Evolutionary conservation across 176 grass and related monocot genomes (phyloP).

Genomic region (Rhynchospora pubera): DNA sequence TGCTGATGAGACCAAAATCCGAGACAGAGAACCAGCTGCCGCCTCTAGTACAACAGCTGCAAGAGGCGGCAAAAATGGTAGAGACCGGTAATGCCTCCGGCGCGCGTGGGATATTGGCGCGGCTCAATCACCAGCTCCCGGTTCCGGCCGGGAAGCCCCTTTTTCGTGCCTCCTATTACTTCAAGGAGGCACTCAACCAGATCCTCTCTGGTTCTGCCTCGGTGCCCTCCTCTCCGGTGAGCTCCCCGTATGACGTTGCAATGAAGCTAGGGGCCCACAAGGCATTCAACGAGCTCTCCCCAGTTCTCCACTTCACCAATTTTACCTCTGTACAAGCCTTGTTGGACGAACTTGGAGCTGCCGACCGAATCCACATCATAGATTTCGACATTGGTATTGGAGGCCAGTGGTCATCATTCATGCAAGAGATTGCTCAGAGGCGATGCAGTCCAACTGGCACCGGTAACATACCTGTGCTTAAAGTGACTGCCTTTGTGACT

Average conservation of each 20-base stretch:
- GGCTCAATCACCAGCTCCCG: constrained; percentile 99
- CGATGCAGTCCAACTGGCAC: constrained; percentile 12
- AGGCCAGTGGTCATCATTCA: constrained; percentile 84
- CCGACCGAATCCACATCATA: constrained; percentile 63
- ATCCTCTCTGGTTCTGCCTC: constrained; percentile 35
- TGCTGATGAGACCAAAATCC: constrained; percentile 25
- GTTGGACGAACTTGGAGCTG: constrained; percentile 52
- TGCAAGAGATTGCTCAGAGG: constrained; percentile 72
- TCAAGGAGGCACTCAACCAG: constrained; percentile 82
- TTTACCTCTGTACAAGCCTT: constrained; percentile 74
- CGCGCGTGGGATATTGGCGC: constrained; percentile 99
- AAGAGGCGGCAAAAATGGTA: constrained; percentile 64
- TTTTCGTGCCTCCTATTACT: constrained; percentile 85
- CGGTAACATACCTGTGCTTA: constrained; percentile 31
- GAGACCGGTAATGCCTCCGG: constrained; percentile 61
- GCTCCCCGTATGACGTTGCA: constrained; percentile 44
- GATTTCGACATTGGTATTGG: constrained; percentile 78
- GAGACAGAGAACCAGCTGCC: constrained; percentile 22
- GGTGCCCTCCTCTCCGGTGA: constrained; percentile 19
- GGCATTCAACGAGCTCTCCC: constrained; percentile 70
- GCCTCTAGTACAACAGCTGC: constrained; percentile 33
- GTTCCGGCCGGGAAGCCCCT: constrained; percentile 76
- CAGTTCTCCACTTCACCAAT: constrained; percentile 67
- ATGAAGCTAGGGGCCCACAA: constrained; percentile 72
- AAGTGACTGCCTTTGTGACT: constrained; percentile 62